phyloP scores from a whole-genome alignment of 1,284 basidiomycete species.

The Heliocybe sulcata region DNA sequence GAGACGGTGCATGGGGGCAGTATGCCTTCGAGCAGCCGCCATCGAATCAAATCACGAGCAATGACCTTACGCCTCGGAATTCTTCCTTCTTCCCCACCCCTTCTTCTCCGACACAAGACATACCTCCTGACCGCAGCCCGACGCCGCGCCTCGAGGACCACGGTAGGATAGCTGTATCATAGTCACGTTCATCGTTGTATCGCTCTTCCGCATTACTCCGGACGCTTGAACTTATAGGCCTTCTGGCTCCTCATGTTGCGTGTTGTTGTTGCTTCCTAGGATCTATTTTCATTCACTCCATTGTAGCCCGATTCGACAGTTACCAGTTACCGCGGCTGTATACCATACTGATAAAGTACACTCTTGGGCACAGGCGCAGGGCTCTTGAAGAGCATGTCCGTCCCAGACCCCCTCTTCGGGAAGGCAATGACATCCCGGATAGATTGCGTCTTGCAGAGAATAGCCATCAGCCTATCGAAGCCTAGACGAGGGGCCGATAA shows the following conservation, averaged over 20 bases:
- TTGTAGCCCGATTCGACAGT: background rate
- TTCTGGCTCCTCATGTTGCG: constrained; percentile 4
- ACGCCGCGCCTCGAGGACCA: background rate
- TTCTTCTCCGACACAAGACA: background rate
- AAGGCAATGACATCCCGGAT: constrained; percentile 97
- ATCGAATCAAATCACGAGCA: background rate
- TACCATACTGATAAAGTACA: constrained; percentile 58
- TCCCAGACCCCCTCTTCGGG: constrained; percentile 81
- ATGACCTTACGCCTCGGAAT: background rate
- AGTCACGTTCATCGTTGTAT: background rate
- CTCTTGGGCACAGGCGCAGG: constrained; percentile 57
- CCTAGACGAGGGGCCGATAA: constrained; percentile 37
- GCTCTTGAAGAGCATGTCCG: constrained; percentile 87
- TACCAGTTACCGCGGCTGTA: constrained; percentile 26
- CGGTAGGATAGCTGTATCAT: background rate
- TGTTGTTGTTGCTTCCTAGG: constrained; percentile 4
- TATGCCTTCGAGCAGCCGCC: background rate
- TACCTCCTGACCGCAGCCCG: background rate
- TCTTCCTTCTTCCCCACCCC: background rate
- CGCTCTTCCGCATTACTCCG: background rate
- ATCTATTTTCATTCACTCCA: constrained; percentile 2
- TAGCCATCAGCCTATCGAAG: constrained; percentile 88
- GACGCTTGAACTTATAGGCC: background rate
- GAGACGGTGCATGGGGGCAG: background rate
- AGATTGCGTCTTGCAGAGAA: constrained; percentile 76